These are phyloP conservation scores for Lactarius evosmus DNA, from an alignment of 768 basidiomycete species.

Conservation along the genomic window DNA sequence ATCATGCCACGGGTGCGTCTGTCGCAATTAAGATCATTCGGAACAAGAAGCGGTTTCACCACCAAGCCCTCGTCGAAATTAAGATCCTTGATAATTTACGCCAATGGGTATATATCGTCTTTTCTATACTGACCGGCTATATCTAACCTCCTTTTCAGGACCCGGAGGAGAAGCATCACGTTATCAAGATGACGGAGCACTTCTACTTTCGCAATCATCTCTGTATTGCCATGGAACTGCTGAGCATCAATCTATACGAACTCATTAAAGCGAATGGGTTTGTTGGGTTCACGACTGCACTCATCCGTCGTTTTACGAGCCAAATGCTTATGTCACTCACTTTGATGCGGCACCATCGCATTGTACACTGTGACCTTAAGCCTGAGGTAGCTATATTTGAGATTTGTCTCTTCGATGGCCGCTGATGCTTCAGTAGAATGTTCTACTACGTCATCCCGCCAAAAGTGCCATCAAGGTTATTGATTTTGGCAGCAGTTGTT, in stretches of 20 bases:
- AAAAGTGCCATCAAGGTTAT: slow-evolving; percentile 98
- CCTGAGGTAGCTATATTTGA: slow-evolving; percentile 65
- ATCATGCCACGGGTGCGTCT: slow-evolving; percentile 92
- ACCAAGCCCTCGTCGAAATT: slow-evolving; percentile 98
- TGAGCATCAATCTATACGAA: slow-evolving; percentile 98
- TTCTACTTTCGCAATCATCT: slow-evolving; percentile 98
- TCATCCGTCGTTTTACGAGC: slow-evolving; percentile 93
- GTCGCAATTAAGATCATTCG: slow-evolving; percentile 99
- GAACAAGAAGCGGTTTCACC: slow-evolving; percentile 98
- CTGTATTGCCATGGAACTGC: slow-evolving; percentile 96
- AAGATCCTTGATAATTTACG: slow-evolving; percentile 95
- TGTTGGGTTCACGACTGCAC: slow-evolving; percentile 91
- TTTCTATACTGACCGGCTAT: neutral
- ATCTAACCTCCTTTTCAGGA: slow-evolving; percentile 52
- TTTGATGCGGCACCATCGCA: slow-evolving; percentile 93
- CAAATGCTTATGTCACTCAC: slow-evolving; percentile 93
- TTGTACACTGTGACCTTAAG: slow-evolving; percentile 98
- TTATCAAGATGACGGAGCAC: slow-evolving; percentile 97
- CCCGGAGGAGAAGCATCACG: slow-evolving; percentile 92
- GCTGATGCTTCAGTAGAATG: slow-evolving; percentile 58
- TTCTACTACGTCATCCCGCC: slow-evolving; percentile 88
- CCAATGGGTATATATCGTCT: slow-evolving; percentile 79
- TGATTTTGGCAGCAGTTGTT: slow-evolving; percentile 97
- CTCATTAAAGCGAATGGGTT: slow-evolving; percentile 99
- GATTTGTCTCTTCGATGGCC: slow-evolving; percentile 10